Evolutionary conservation across 331 rosid genomes (phyloP), one percentile per base, ranked within the genome.

Genomic region (Pyracantha coccinea): DNA sequence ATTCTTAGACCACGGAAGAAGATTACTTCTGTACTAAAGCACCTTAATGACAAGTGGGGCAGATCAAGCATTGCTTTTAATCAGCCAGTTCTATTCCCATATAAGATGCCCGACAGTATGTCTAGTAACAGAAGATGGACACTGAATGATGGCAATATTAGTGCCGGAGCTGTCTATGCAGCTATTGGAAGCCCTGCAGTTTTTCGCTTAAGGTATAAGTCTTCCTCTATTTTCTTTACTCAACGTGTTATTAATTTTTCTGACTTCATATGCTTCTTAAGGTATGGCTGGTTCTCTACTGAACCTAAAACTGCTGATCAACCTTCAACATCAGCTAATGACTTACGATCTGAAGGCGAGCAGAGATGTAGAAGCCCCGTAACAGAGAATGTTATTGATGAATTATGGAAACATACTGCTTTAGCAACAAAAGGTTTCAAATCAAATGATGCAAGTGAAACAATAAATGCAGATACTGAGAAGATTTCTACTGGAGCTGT

Each of bases 221-320:
- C 81, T 62, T 20, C 73, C 29, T 25, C 41, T 38, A 65, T 74
- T 81, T 29, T 65, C 20, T 75, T 76, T 8, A 5, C 12, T n/a
- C n/a, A 65, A 7, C 60, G 75, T 31, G 24, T 28, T 61, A 47
- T 73, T 68, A 66, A 67, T 78, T 28, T 76, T 77, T 66, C 77
- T 88, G 76, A 79, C 78, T 78, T 45, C 23, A 59, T 81, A 58
- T 81, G 54, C 60, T 66, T 62, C 24, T n/a, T 15, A 72, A 93
- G 98, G 92, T 93, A 90, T 78, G 98, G 96, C 59, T 93, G 98
- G 97, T 85, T 87, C 80, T 78, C 73, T 70, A 69, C 77, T 19
- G 85, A 86, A 29, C 75, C 73, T 50, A 54, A 72, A 61, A n/a
- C 78, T 54, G 50, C 47, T n/a, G 73, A 72, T 61, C 78, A 78